Evolutionary conservation across 2,329 filamentous ascomycete species (phyloP).

Genomic region (Fusarium stilboides): DNA sequence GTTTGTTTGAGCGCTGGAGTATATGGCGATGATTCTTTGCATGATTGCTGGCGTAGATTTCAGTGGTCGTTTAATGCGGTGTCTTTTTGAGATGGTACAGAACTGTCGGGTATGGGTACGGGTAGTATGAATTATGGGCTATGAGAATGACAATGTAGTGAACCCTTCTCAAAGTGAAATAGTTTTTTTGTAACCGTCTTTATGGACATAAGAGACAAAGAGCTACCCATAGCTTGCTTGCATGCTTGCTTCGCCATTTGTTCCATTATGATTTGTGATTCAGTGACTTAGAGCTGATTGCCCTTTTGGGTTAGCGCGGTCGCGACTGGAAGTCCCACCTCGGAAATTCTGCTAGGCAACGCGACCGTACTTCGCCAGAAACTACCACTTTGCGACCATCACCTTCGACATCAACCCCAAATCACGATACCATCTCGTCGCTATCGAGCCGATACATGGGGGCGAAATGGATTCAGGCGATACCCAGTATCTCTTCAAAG

Average conservation of each 20-base stretch:
- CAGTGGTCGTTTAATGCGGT: slow-evolving; percentile 23
- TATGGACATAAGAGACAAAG: neutral
- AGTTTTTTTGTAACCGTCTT: neutral
- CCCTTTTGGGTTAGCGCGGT: slow-evolving; percentile 56
- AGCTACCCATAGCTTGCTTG: neutral
- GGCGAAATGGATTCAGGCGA: slow-evolving; percentile 76
- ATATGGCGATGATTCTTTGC: slow-evolving; percentile 43
- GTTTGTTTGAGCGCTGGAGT: slow-evolving; percentile 41
- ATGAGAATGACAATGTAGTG: slow-evolving; percentile 3
- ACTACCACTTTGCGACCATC: slow-evolving; percentile 49
- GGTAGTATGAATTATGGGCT: slow-evolving; percentile 2
- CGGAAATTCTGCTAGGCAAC: slow-evolving; percentile 55
- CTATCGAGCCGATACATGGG: slow-evolving; percentile 65
- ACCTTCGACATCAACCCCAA: slow-evolving; percentile 36
- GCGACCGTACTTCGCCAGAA: slow-evolving; percentile 48
- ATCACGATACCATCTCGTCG: slow-evolving; percentile 26
- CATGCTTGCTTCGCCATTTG: neutral
- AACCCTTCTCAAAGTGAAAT: slow-evolving; percentile 1
- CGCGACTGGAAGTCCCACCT: slow-evolving; percentile 46
- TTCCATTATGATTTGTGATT: slow-evolving; percentile 3
- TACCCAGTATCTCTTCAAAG: slow-evolving; percentile 82
- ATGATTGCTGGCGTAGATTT: slow-evolving; percentile 54
- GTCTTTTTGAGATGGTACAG: slow-evolving; percentile 8
- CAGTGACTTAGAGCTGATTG: slow-evolving; percentile 52
- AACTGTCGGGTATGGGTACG: slow-evolving; percentile 14